These are phyloP conservation scores for Acarospora socialis DNA, from an alignment of 2,329 filamentous ascomycete genomes.

Conservation along the genomic window DNA sequence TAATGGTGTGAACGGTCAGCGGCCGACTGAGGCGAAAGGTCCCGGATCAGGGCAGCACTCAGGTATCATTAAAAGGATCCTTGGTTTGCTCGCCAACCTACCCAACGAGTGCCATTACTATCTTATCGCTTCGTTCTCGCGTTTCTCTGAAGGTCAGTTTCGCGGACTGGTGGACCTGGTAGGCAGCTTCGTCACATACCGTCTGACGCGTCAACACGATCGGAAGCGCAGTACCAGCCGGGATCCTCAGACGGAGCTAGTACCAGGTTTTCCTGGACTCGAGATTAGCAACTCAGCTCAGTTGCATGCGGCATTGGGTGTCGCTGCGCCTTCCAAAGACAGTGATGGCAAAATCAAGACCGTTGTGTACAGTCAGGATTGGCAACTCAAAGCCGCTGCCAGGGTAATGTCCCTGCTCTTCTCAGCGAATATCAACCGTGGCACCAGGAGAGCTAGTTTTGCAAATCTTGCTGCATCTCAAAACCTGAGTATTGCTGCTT, in stretches of 20 bases:
- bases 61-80: constrained; percentile 68
- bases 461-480: constrained; percentile 12
- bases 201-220: constrained; percentile 56
- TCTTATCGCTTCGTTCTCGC: constrained; percentile 64
- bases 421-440: constrained; percentile 54
- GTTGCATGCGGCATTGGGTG: constrained; percentile 61
- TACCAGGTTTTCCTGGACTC: constrained; percentile 58
- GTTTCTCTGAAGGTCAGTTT: constrained; percentile 53
- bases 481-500: constrained; percentile 14
- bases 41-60: constrained; percentile 54
- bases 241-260: constrained; percentile 51
- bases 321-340: constrained; percentile 31
- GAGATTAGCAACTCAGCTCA: constrained; percentile 51
- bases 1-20: constrained; percentile 11
- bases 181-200: constrained; percentile 66
- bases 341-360: constrained; percentile 24
- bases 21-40: not conserved
- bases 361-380: constrained; percentile 70
- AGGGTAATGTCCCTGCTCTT: constrained; percentile 71
- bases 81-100: constrained; percentile 66
- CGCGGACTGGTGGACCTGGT: constrained; percentile 61
- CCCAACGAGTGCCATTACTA: constrained; percentile 62
- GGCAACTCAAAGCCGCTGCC: constrained; percentile 73
- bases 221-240: constrained; percentile 46
- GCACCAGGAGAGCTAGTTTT: constrained; percentile 26